Base-by-base conservation (phyloP, 2,329 filamentous ascomycete species). In the Sclerotinia trifoliorum region DNA sequence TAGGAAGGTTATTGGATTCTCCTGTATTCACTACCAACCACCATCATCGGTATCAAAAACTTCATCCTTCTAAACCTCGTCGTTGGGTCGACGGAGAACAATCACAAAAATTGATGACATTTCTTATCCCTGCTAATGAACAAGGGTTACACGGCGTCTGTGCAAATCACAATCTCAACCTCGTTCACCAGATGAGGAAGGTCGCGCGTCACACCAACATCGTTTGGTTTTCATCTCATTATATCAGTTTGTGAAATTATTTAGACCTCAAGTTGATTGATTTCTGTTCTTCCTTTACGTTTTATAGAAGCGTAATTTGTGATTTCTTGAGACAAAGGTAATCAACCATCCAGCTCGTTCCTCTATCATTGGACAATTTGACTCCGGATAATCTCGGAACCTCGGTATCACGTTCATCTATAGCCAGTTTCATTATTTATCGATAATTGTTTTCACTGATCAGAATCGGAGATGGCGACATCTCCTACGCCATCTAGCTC, bases 351-450 rank as follows among this genome's bases (percentile, higher is more conserved):
- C 29, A 39, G 10, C 46, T 51, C 4, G 15, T 62, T 39, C 39
- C n/a, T 35, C n/a, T 24, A 21, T 42, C 19, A 35, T 17, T 62
- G 58, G 29, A 21, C n/a, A 62, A 13, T 26, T 62, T 15, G n/a
- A 51, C 19, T 24, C 10, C 26, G 63, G 26, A 57, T 51, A 19
- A 42, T 66, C n/a, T 49, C 29, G 52, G 54, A 66, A 39, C 64
- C 64, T 66, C 52, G 64, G 64, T 51, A 60, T 60, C 54, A 51
- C 64, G 44, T 60, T 66, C 64, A 51, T 49, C 15, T 51, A 32
- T 46, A 1, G 24, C 6, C 42, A 60, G 42, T 24, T 24, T 51
- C 2, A 51, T 39, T 51, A 24, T 26, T 48, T 51, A 24, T 39
- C 21, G 10, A 66, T 17, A n/a, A 39, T 5, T 26, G 17, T 24